These are phyloP conservation scores for Glaciozyma antarctica DNA, from an alignment of 768 basidiomycete species.

Conservation along the genomic window DNA sequence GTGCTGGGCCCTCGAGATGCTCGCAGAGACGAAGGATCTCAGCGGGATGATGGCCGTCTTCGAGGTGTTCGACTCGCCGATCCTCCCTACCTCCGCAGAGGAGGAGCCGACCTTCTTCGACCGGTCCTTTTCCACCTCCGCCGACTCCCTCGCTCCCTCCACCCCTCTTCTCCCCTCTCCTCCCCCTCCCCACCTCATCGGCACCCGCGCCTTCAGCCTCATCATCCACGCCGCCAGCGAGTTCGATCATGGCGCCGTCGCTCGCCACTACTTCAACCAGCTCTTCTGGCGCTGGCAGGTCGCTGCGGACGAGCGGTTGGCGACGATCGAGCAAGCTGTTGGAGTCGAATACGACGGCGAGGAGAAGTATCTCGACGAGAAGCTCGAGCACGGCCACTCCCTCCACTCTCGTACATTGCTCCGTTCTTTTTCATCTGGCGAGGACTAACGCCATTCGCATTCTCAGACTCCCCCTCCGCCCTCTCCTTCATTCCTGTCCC, in stretches of 20 bases:
- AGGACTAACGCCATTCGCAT: not conserved
- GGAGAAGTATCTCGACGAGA: not conserved
- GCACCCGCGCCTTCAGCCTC: slow-evolving; percentile 18
- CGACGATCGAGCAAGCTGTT: slow-evolving; percentile 3
- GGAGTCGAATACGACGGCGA: slow-evolving; percentile 1
- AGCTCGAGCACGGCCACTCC: not conserved
- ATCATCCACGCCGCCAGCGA: slow-evolving; percentile 19
- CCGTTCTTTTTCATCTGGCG: not conserved
- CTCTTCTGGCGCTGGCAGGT: slow-evolving; percentile 15
- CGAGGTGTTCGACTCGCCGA: slow-evolving; percentile 20
- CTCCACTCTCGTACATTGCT: not conserved
- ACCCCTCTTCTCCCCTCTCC: slow-evolving; percentile 11
- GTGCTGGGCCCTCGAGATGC: slow-evolving; percentile 16
- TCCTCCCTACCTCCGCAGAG: not conserved
- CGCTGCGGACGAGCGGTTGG: not conserved
- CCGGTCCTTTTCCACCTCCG: slow-evolving; percentile 10
- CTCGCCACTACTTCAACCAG: slow-evolving; percentile 24
- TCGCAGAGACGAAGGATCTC: slow-evolving; percentile 20
- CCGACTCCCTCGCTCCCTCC: not conserved
- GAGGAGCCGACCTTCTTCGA: slow-evolving; percentile 24
- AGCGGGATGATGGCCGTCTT: slow-evolving; percentile 17
- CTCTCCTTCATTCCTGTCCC: not conserved
- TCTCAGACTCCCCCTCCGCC: not conserved
- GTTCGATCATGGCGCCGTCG: slow-evolving; percentile 7
- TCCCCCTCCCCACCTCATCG: slow-evolving; percentile 17